Conservation (phyloP, 192 early-diverging fungal genomes). For the Lunasporangiospora selenospora region DNA sequence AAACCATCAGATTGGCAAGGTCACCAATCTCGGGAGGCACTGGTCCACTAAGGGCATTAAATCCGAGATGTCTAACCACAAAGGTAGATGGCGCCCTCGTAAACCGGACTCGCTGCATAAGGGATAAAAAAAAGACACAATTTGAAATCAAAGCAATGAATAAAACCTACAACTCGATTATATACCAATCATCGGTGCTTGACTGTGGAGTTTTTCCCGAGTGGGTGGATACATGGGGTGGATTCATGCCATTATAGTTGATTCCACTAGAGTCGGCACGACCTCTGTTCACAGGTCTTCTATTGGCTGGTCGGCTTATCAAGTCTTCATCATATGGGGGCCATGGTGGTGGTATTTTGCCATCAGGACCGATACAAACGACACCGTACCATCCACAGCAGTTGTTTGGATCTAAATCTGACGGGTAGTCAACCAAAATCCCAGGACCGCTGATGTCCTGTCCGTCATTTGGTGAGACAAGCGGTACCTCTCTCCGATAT, state of each 20-base stretch:
- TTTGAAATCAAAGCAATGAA: neutral
- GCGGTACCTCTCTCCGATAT: too few relatives aligned
- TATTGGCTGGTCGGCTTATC: constrained; percentile 12
- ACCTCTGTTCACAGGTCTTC: too few relatives aligned
- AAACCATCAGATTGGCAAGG: constrained; percentile 18
- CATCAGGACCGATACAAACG: constrained; percentile 41
- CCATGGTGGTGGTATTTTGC: constrained; percentile 20
- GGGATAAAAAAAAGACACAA: neutral
- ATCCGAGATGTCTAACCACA: constrained; percentile 14
- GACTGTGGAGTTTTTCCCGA: too few relatives aligned
- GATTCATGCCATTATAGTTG: too few relatives aligned
- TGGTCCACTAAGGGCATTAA: constrained; percentile 22
- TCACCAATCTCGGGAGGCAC: constrained; percentile 12
- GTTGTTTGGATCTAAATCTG: constrained; percentile 12
- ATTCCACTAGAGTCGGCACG: too few relatives aligned
- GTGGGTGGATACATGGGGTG: too few relatives aligned
- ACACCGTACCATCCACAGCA: constrained; percentile 38
- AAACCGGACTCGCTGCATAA: too few relatives aligned
- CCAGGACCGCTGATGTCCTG: too few relatives aligned
- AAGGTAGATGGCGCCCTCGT: too few relatives aligned
- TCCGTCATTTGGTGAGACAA: too few relatives aligned
- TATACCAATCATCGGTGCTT: constrained; percentile 33
- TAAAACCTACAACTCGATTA: constrained; percentile 24
- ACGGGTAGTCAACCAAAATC: too few relatives aligned
- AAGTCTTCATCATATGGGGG: constrained; percentile 32